Percentiles rank a stretch among this genome's conserved stretches.
Evolutionary conservation across 2,329 filamentous ascomycete species (phyloP).

Genomic region (Aurifilum marmelostoma): DNA sequence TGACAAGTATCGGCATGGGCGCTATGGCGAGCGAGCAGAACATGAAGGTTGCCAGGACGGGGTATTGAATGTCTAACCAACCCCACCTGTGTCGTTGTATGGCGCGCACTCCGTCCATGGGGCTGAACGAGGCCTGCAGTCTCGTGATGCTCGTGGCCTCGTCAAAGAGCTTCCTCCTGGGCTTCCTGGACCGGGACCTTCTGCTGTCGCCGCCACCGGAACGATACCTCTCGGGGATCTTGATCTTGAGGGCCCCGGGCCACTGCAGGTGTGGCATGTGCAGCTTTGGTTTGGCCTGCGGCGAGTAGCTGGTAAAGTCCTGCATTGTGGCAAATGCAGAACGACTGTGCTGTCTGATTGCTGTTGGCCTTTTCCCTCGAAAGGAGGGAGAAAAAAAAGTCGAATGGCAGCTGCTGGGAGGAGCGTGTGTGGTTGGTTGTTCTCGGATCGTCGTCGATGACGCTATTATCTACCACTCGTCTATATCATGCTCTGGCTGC

Average conservation of each 20-base stretch:
- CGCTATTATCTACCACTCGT: constrained; percentile 21
- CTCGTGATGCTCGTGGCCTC: constrained; percentile 64
- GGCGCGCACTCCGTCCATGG: constrained; percentile 74
- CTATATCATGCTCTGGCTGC: constrained; percentile 24
- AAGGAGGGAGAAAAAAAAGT: too few relatives aligned
- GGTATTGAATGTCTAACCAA: constrained; percentile 82
- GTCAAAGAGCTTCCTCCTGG: constrained; percentile 28
- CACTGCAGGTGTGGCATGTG: constrained; percentile 35
- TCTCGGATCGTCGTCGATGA: constrained; percentile 14
- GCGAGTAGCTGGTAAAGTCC: constrained; percentile 32
- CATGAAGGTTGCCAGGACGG: constrained; percentile 71
- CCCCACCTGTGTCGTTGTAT: constrained; percentile 81
- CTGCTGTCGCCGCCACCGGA: constrained; percentile 34
- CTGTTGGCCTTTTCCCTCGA: background rate
- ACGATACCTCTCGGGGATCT: constrained; percentile 39
- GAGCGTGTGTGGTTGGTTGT: background rate
- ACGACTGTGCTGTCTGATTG: background rate
- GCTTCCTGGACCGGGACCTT: constrained; percentile 34
- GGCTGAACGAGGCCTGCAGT: constrained; percentile 81
- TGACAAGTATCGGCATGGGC: constrained; percentile 77
- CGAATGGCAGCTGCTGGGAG: background rate
- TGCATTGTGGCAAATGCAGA: constrained; percentile 33
- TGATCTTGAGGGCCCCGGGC: constrained; percentile 35
- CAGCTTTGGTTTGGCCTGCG: constrained; percentile 37
- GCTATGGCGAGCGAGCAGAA: constrained; percentile 86